phyloP scores from a whole-genome alignment of 192 early-diverging fungal species.

The Coemansia sp. region DNA sequence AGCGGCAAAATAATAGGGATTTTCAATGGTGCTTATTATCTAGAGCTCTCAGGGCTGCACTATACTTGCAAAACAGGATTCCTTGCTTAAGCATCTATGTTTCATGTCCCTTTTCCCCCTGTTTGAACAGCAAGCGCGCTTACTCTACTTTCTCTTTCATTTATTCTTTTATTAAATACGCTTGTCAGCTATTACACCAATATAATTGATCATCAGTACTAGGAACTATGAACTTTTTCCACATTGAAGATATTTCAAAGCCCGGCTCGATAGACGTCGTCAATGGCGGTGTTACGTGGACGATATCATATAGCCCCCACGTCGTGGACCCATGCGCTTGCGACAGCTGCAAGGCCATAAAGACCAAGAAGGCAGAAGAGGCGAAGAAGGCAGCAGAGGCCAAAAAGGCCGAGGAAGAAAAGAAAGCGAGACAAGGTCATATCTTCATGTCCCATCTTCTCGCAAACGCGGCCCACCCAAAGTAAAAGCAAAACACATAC shows the following conservation, averaged over 20 bases:
- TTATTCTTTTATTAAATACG: slow-evolving; percentile 1
- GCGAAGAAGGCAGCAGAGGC: slow-evolving; percentile 31
- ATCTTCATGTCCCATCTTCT: slow-evolving; percentile 5
- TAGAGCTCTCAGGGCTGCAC: background rate
- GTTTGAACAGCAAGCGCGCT: background rate
- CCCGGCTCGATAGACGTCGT: slow-evolving; percentile 28
- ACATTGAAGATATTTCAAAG: slow-evolving; percentile 34
- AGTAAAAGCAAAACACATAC: too few species aligned
- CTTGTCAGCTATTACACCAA: too few species aligned
- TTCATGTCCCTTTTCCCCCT: background rate
- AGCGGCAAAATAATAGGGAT: background rate
- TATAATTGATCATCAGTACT: too few species aligned
- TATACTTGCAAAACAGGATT: background rate
- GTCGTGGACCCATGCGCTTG: slow-evolving; percentile 26
- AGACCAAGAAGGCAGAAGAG: slow-evolving; percentile 24
- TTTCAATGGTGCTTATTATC: background rate
- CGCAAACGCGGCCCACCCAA: background rate
- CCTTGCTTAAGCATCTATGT: background rate
- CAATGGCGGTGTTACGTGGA: slow-evolving; percentile 21
- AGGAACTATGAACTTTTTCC: slow-evolving; percentile 32
- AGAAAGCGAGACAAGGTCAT: slow-evolving; percentile 3
- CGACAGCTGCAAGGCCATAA: slow-evolving; percentile 24
- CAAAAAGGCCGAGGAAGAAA: slow-evolving; percentile 24
- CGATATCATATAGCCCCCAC: slow-evolving; percentile 35
- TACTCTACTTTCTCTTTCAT: background rate